phyloP scores from a whole-genome alignment of 2,329 filamentous ascomycete species.

The Chrysoporthe cubensis region DNA sequence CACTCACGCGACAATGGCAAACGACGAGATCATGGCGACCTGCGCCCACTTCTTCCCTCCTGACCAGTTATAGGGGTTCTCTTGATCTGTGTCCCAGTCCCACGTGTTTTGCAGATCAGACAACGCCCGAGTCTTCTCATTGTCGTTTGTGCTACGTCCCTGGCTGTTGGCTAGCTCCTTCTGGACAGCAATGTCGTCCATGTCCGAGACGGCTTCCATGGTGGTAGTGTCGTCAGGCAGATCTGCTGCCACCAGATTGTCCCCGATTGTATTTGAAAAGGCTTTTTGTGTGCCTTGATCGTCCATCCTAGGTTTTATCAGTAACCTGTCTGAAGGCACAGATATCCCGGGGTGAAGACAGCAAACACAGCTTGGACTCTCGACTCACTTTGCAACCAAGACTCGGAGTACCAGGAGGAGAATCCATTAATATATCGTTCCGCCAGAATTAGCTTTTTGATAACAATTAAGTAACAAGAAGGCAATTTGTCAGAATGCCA shows the following conservation, averaged over 20 bases:
- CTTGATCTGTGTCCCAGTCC: conserved; percentile 44
- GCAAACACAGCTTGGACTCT: background rate
- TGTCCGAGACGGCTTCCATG: background rate
- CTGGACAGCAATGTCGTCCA: background rate
- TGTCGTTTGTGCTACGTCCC: background rate
- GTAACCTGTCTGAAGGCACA: background rate
- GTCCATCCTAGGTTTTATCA: background rate
- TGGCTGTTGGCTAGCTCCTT: background rate
- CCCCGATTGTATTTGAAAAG: background rate
- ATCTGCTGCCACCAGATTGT: background rate
- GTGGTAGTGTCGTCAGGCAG: conserved; percentile 5
- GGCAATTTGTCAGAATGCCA: background rate
- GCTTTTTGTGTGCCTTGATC: background rate
- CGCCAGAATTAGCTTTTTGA: background rate
- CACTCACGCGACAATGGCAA: conserved; percentile 47
- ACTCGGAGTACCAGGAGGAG: background rate
- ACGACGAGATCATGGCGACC: conserved; percentile 42
- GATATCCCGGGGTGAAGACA: background rate
- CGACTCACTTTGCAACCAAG: background rate
- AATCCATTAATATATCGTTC: background rate
- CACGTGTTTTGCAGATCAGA: conserved; percentile 8
- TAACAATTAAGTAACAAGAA: background rate
- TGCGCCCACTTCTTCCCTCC: conserved; percentile 44
- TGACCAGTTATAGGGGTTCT: conserved; percentile 59
- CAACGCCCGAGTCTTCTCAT: background rate